Percentiles rank a stretch among this genome's conserved stretches.
Evolutionary conservation across 2,329 filamentous ascomycete genomes (phyloP).

Genomic region (Ophiostoma sp.): DNA sequence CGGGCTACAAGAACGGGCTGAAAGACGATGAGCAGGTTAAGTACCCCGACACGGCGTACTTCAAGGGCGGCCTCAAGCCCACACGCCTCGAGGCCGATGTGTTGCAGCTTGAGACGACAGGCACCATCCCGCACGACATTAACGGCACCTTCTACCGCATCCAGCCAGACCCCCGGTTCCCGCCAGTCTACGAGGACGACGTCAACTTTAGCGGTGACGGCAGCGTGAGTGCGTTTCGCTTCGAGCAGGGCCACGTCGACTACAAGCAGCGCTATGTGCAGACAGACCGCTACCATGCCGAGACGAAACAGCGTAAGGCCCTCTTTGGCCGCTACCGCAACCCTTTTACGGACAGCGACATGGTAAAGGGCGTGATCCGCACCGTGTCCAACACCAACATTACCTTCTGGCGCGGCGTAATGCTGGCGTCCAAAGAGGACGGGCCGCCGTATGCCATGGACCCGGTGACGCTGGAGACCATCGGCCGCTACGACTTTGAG

Average conservation of each 20-base stretch:
- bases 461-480: constrained; percentile 44
- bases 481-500: constrained; percentile 47
- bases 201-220: constrained; percentile 37
- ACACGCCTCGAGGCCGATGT: constrained; percentile 27
- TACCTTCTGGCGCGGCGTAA: constrained; percentile 50
- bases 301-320: constrained; percentile 31
- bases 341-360: constrained; percentile 51
- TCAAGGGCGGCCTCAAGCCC: constrained; percentile 26
- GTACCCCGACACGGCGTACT: constrained; percentile 26
- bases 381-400: constrained; percentile 57
- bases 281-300: constrained; percentile 35
- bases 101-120: constrained; percentile 27
- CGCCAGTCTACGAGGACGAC: constrained; percentile 51
- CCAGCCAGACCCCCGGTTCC: constrained; percentile 49
- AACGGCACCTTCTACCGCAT: constrained; percentile 46
- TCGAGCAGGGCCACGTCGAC: constrained; percentile 38
- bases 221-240: constrained; percentile 38
- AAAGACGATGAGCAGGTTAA: constrained; percentile 24
- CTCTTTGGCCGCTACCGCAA: constrained; percentile 55
- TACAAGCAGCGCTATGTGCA: constrained; percentile 41
- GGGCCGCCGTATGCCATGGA: constrained; percentile 48
- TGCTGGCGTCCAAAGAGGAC: constrained; percentile 53
- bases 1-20: constrained; percentile 27
- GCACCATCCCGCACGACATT: constrained; percentile 40
- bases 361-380: constrained; percentile 49